These are phyloP conservation scores for Phytopythium kandeliae DNA, from an alignment of 352 stramenopile species.

Conservation along the genomic window DNA sequence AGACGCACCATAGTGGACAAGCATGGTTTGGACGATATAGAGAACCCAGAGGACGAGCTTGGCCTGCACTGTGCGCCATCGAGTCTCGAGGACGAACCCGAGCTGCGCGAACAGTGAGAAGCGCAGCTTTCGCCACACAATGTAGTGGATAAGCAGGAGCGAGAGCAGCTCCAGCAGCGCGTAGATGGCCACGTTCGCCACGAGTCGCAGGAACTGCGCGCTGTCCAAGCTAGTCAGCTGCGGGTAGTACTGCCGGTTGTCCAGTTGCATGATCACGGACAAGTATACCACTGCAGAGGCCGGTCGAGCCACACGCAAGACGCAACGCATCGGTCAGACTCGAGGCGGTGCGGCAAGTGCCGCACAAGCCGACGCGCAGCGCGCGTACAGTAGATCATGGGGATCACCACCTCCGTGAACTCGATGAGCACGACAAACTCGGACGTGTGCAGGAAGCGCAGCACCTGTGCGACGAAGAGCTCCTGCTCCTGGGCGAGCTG, in stretches of 20 bases:
- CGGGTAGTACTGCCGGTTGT: conserved; percentile 24
- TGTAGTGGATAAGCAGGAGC: conserved; percentile 18
- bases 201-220: conserved; percentile 6
- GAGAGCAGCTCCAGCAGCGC: conserved; percentile 28
- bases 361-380: too few species aligned
- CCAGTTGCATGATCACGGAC: conserved; percentile 16
- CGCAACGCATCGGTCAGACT: too few species aligned
- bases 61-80: conserved; percentile 21
- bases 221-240: conserved; percentile 18
- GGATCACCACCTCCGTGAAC: conserved; percentile 23
- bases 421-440: conserved; percentile 33
- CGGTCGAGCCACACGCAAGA: too few species aligned
- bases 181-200: conserved; percentile 29
- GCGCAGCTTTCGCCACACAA: conserved; percentile 17
- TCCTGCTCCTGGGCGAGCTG: not conserved
- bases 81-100: conserved; percentile 31
- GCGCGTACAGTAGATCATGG: not conserved
- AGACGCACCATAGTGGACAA: conserved; percentile 27
- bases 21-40: conserved; percentile 21
- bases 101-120: conserved; percentile 25
- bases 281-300: conserved; percentile 1
- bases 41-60: conserved; percentile 39
- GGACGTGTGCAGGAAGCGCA: conserved; percentile 18
- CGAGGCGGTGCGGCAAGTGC: too few species aligned
- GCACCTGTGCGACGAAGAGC: not conserved